Percentiles rank a stretch among this genome's conserved stretches.
Conservation (phyloP, 805 yeast genomes). For the Ogataea ramenticola region DNA sequence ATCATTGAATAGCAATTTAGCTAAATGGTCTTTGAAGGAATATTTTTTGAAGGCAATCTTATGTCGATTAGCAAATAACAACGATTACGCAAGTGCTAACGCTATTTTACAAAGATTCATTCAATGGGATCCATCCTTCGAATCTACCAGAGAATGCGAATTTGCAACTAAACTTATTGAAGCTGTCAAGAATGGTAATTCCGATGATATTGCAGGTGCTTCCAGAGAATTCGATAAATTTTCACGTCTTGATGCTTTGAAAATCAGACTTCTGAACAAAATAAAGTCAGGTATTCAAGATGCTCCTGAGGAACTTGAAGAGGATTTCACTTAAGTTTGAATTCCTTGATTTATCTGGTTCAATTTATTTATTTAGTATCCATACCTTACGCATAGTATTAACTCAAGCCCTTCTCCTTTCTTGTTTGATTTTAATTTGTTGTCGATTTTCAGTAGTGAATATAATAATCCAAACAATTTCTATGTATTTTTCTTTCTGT, state of each 20-base stretch:
- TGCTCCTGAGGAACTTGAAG: constrained; percentile 26
- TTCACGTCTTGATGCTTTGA: constrained; percentile 84
- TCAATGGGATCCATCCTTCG: constrained; percentile 71
- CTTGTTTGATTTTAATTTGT: not conserved
- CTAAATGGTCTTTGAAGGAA: constrained; percentile 91
- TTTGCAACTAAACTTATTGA: constrained; percentile 60
- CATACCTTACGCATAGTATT: not conserved
- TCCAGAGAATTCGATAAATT: constrained; percentile 84
- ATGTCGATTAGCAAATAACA: constrained; percentile 69
- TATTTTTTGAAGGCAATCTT: constrained; percentile 79
- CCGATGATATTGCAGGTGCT: constrained; percentile 64
- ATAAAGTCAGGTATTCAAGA: constrained; percentile 48
- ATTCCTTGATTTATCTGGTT: too few relatives aligned
- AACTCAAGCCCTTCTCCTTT: not conserved
- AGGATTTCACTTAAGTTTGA: constrained; percentile 25
- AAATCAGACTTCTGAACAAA: constrained; percentile 73
- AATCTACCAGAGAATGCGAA: constrained; percentile 66
- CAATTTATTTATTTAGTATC: not conserved
- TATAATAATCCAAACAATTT: too few relatives aligned
- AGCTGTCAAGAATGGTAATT: constrained; percentile 74
- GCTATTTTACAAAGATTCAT: constrained; percentile 58
- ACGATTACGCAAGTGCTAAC: constrained; percentile 80
- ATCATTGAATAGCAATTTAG: constrained; percentile 63
- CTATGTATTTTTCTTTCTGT: too few relatives aligned
- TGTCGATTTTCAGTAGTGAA: too few relatives aligned